Conservation (phyloP, 768 basidiomycete species). For the Lentinula guzmanii region DNA sequence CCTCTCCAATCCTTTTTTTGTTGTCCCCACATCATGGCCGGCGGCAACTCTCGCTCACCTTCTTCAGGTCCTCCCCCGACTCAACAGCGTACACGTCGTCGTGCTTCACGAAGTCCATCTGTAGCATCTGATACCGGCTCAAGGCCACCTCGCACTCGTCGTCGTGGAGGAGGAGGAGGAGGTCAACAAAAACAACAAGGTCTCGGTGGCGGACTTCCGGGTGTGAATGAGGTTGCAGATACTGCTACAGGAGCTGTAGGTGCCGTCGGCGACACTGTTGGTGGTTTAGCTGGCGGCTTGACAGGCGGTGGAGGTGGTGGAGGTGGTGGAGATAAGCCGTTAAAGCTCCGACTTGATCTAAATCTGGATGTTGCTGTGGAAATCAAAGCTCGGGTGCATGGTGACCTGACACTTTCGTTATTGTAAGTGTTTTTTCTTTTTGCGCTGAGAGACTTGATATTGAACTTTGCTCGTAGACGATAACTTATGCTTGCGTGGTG, state of each 20-base stretch:
- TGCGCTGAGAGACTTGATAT: not conserved
- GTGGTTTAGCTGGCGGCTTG: not conserved
- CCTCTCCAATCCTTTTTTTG: not conserved
- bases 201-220: not conserved
- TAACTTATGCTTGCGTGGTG: not conserved
- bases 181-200: not conserved
- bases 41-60: not conserved
- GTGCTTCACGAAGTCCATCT: not conserved
- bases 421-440: constrained; percentile 6
- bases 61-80: not conserved
- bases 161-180: not conserved
- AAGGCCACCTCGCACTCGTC: constrained; percentile 1
- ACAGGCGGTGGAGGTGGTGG: constrained; percentile 7
- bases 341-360: constrained; percentile 11
- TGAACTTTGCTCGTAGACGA: not conserved
- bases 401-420: constrained; percentile 11
- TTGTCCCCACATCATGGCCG: not conserved
- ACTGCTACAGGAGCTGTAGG: constrained; percentile 3
- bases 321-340: constrained; percentile 3
- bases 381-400: constrained; percentile 12
- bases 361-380: constrained; percentile 12
- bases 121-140: constrained; percentile 1
- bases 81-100: not conserved
- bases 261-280: not conserved
- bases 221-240: constrained; percentile 7